These are phyloP conservation scores for Fusarium azukiicola DNA, from an alignment of 2,329 filamentous ascomycete species.

Conservation along the genomic window DNA sequence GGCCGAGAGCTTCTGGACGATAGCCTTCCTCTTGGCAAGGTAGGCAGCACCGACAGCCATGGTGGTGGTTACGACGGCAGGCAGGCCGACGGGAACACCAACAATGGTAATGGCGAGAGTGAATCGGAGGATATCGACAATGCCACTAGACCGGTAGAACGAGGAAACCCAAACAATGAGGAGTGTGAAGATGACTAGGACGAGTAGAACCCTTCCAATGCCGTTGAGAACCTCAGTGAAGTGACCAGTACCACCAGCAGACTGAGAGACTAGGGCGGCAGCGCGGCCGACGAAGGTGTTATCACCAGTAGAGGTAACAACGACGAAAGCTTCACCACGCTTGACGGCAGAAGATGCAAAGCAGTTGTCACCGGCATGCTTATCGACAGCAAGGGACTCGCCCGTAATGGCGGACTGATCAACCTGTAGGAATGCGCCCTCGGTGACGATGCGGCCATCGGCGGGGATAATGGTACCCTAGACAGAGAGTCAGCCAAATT, in stretches of 20 bases:
- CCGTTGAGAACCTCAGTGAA: slow-evolving; percentile 95
- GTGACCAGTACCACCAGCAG: slow-evolving; percentile 87
- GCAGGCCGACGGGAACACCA: slow-evolving; percentile 95
- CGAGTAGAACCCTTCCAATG: slow-evolving; percentile 86
- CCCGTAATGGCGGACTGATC: slow-evolving; percentile 96
- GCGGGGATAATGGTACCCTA: slow-evolving; percentile 94
- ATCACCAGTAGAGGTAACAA: slow-evolving; percentile 92
- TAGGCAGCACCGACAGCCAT: slow-evolving; percentile 97
- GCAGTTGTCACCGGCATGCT: slow-evolving; percentile 89
- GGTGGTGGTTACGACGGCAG: slow-evolving; percentile 95
- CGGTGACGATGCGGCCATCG: slow-evolving; percentile 91
- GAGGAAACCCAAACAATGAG: slow-evolving; percentile 93
- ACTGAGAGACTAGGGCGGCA: slow-evolving; percentile 91
- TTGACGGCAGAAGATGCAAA: slow-evolving; percentile 94
- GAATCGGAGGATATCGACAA: slow-evolving; percentile 90
- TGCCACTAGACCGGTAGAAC: slow-evolving; percentile 92
- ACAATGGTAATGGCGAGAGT: slow-evolving; percentile 95
- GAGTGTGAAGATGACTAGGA: slow-evolving; percentile 90
- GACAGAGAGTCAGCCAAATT: too few relatives aligned
- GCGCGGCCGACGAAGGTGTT: slow-evolving; percentile 95
- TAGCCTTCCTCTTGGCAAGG: slow-evolving; percentile 94
- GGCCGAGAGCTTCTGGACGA: slow-evolving; percentile 94
- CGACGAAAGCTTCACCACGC: slow-evolving; percentile 91
- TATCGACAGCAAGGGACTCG: slow-evolving; percentile 95
- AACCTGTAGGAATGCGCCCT: slow-evolving; percentile 92